Conservation (phyloP, 768 basidiomycete genomes). For the Zangia roseola region DNA sequence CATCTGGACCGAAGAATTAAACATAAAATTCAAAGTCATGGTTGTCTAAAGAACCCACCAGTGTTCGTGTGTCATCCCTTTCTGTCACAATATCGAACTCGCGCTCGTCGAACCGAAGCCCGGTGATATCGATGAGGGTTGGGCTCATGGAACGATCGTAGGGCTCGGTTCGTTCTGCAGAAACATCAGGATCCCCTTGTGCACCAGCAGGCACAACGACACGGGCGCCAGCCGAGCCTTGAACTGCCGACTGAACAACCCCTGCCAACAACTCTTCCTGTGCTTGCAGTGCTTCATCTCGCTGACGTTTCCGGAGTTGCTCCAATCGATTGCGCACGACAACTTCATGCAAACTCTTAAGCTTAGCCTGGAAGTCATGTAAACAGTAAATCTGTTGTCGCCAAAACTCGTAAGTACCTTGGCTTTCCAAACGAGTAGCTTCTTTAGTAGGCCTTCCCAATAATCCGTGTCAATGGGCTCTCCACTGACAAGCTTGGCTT, state of each 20-base stretch:
- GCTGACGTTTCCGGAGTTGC: constrained; percentile 91
- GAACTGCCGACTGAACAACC: constrained; percentile 60
- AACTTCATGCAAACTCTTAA: constrained; percentile 91
- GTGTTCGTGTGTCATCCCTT: constrained; percentile 55
- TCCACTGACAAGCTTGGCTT: constrained; percentile 83
- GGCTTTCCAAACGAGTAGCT: constrained; percentile 93
- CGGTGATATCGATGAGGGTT: constrained; percentile 65
- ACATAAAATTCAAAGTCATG: not conserved
- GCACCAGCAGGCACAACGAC: constrained; percentile 34
- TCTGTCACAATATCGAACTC: constrained; percentile 76
- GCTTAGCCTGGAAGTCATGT: constrained; percentile 63
- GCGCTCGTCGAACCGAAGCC: constrained; percentile 73
- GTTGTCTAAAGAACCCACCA: constrained; percentile 50
- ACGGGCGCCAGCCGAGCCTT: constrained; percentile 39
- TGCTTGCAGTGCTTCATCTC: constrained; percentile 93
- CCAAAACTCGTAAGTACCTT: constrained; percentile 53
- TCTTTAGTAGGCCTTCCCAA: constrained; percentile 92
- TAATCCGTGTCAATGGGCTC: constrained; percentile 97
- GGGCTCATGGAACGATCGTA: constrained; percentile 91
- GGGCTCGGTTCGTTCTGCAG: constrained; percentile 66
- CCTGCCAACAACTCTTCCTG: constrained; percentile 88
- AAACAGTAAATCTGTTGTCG: not conserved
- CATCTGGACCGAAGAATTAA: constrained; percentile 39
- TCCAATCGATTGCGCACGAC: constrained; percentile 95
- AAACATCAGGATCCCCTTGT: constrained; percentile 35